These are phyloP conservation scores for Sphagnum contortum DNA, from an alignment of 225 moss, liverwort and hornwort genomes.

Conservation along the genomic window DNA sequence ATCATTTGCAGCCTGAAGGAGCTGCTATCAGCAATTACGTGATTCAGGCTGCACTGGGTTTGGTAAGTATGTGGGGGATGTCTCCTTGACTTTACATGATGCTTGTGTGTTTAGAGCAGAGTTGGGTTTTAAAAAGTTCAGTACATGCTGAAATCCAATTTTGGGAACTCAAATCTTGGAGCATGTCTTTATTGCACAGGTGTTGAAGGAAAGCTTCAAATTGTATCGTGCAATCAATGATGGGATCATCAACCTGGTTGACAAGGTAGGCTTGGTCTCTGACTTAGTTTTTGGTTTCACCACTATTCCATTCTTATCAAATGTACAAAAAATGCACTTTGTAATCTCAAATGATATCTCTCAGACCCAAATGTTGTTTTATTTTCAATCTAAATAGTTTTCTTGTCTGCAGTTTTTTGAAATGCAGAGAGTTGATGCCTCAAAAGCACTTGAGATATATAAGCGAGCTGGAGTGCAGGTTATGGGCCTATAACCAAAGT, in stretches of 20 bases:
- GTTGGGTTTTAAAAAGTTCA: no score
- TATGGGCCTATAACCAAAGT: neutral
- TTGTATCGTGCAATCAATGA: slow-evolving; percentile 96
- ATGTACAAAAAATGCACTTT: no score
- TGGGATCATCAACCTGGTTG: slow-evolving; percentile 98
- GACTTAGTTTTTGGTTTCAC: no score
- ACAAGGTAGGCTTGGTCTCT: slow-evolving; percentile 51
- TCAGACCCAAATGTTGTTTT: no score
- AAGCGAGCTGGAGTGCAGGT: slow-evolving; percentile 95
- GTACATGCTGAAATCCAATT: neutral
- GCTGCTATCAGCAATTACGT: slow-evolving; percentile 78
- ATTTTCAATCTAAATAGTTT: no score
- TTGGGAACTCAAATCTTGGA: neutral
- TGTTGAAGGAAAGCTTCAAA: slow-evolving; percentile 98
- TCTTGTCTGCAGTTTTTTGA: slow-evolving; percentile 71
- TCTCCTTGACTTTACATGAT: no score
- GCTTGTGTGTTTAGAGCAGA: no score
- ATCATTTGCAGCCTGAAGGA: slow-evolving; percentile 81
- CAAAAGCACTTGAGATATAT: slow-evolving; percentile 84
- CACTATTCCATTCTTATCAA: no score
- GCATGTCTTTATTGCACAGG: slow-evolving; percentile 27
- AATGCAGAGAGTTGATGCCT: slow-evolving; percentile 86
- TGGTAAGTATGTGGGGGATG: slow-evolving; percentile 39
- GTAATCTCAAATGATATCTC: no score
- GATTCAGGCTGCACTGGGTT: slow-evolving; percentile 88